Conservation (phyloP, 768 basidiomycete species). For the Tricholomella constricta region DNA sequence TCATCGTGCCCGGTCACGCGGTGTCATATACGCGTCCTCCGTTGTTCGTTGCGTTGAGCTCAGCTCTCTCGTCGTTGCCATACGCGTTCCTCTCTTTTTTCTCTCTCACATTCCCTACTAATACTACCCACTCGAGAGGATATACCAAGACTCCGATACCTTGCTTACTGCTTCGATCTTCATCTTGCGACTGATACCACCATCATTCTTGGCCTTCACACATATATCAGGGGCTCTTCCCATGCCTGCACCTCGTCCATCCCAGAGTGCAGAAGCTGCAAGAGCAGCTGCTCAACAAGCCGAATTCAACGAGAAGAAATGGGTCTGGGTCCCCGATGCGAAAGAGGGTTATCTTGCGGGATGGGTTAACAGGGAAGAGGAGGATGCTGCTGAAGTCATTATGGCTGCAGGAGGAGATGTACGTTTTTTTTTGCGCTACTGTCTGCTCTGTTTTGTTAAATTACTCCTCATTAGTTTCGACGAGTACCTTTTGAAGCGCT, state of each 20-base stretch:
- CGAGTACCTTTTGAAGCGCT: slow-evolving; percentile 76
- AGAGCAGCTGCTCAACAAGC: slow-evolving; percentile 88
- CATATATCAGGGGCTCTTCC: not conserved
- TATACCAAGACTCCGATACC: slow-evolving; percentile 3
- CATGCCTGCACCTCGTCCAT: slow-evolving; percentile 53
- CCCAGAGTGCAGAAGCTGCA: slow-evolving; percentile 70
- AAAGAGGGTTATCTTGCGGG: slow-evolving; percentile 93
- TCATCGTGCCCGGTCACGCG: slow-evolving; percentile 24
- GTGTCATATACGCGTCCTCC: slow-evolving; percentile 15
- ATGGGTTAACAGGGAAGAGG: slow-evolving; percentile 88
- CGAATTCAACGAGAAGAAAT: slow-evolving; percentile 97
- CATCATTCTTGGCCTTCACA: not conserved
- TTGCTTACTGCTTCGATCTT: not conserved
- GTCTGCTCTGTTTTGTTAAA: not conserved
- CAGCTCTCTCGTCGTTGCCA: slow-evolving; percentile 6
- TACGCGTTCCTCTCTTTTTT: slow-evolving; percentile 19
- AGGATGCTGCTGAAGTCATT: slow-evolving; percentile 80
- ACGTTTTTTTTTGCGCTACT: slow-evolving; percentile 18
- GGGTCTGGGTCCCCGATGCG: slow-evolving; percentile 97
- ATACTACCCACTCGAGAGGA: slow-evolving; percentile 7
- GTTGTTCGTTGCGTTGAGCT: slow-evolving; percentile 9
- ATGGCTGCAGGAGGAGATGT: slow-evolving; percentile 87
- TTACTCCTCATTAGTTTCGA: slow-evolving; percentile 27
- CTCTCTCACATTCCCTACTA: slow-evolving; percentile 11
- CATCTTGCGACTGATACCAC: not conserved